Base-by-base conservation (phyloP, 2,329 filamentous ascomycete species). In the Aschersonia sp. region DNA sequence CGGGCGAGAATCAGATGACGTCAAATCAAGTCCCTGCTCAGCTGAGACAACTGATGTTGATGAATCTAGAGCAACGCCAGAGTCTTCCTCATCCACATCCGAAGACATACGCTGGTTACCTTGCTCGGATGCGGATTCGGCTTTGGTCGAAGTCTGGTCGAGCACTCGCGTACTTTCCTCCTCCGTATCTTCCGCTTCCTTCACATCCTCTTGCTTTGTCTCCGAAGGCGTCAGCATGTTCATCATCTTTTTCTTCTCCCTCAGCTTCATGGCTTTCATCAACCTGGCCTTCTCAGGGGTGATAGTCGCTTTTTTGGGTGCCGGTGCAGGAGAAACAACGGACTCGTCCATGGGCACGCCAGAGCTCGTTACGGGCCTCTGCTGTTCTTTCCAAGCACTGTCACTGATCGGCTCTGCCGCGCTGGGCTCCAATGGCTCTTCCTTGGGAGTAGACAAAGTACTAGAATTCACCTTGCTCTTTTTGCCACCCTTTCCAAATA, bases 221-320 rank as follows among this genome's bases (percentile, higher is more conserved):
- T 43, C 41, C 29, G 40, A 40, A 4, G 42, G 10, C n/a, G 48
- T 44, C 29, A 41, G 47, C 46, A 50, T 47, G 42, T 40, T 49
- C 50, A 49, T 31, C 64, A 66, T 69, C 61, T 69, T 80, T 63
- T 88, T 89, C 65, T 85, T 88, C 65, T 94, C 92, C 47, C 91
- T 78, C 55, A 96, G 66, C 64, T 96, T 85, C 67, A 96, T 75
- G 5, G 92, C 92, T 68, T 94, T 96, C 86, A 95, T 89, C 52
- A 98, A 71, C 48, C 92, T 77, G 51, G 86, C 80, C 68, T 94
- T 97, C 63, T 98, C 92, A 1, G 87, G 86, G 1, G 87, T 88
- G 58, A 94, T 84, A 62, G 72, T 56, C 63, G 67, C 65, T 55
- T 67, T 68, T 40, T 56, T 55, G 5, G 71, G 64, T 55, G 73